Base-by-base conservation (phyloP, 139 green algal genomes). In the Chlorella sp. region DNA sequence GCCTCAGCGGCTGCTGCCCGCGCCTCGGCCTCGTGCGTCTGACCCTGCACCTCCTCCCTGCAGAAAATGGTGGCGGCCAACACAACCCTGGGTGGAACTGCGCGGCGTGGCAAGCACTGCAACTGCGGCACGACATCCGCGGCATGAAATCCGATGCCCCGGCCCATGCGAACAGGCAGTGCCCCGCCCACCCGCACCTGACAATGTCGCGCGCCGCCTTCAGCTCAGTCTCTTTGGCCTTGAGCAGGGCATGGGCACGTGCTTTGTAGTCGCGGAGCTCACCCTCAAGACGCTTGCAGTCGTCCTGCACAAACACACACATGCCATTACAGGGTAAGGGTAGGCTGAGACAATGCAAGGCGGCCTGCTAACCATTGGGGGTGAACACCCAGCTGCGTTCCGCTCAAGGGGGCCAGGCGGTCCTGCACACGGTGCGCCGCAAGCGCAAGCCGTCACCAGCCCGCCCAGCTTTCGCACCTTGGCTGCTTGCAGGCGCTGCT, bases 211-310 rank as follows among this genome's bases (percentile, higher is more conserved):
- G 73, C 16, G 87, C 86, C 5, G 62, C 70, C 39, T 51, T 67
- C 0, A 93, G 62, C 68, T 93, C 90, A 0, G 73, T 70, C 28
- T 93, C 89, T 60, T 93, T 93, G 12, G 62, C 38, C 57, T 87
- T 88, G 26, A 93, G 87, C 81, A 93, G 76, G 30, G 44, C 78
- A 62, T 93, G 90, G 16, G 90, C 90, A 1, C 90, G 89, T 25
- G 90, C 85, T 84, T 93, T 93, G 84, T 93, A 93, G 12, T 93
- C 87, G 15, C 81, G 72, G 44, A 91, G 81, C 63, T 91, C 87
- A 5, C 28, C 30, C 65, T 87, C 80, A 41, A 86, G 36, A 41
- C n/a, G 34, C 30, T 44, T 38, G 5, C 57, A 56, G 18, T 89
- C 64, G 17, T 70, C 78, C 57, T 83, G 65, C 39, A 9, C 9